Evolutionary conservation across 768 basidiomycete genomes (phyloP), one percentile per base, ranked within the genome.

Genomic region (Cantharellus anzutake): DNA sequence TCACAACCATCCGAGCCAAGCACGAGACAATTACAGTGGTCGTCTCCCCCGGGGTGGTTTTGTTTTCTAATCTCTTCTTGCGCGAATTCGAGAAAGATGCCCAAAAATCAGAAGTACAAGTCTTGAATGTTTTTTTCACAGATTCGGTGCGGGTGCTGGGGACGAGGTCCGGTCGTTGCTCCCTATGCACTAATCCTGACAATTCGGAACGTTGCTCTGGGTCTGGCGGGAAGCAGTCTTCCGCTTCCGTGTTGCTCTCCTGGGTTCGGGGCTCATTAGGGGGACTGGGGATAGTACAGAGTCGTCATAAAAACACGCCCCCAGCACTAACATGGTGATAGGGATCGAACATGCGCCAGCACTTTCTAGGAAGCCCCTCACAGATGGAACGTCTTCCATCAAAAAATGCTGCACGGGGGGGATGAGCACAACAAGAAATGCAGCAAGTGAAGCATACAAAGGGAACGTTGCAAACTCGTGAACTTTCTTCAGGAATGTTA

Each of bases 321-420:
- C 93, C 50, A 97, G 81, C 3, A 96, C 90, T 59, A 97, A 76
- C 35, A 96, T 73, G 2, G 93, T 97, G 37, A 97, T 67, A 0
- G 93, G 94, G 62, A 96, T 83, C 5, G 84, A 82, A 62, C 87
- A 89, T 61, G 76, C 80, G 1, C 90, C 87, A 0, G 83, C 81
- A 7, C 73, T 71, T 2, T 72, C 74, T 56, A 92, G 70, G 0
- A 87, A 83, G 37, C 81, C 78, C 65, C 80, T 84, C 61, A 89
- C 67, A 0, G 84, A 80, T 41, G 73, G 74, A 69, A 86, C 73
- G 63, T 82, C 78, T 3, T 74, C 70, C 35, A 83, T 78, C 58
- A 97, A 74, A 4, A 76, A 67, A 56, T 80, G 78, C 68, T 98
- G 91, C 3, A 93, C 61, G 2, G 86, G 84, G 3, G 73, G 81